Conservation (phyloP, 177 flowering plant genomes). For the Tripterygium wilfordii region DNA sequence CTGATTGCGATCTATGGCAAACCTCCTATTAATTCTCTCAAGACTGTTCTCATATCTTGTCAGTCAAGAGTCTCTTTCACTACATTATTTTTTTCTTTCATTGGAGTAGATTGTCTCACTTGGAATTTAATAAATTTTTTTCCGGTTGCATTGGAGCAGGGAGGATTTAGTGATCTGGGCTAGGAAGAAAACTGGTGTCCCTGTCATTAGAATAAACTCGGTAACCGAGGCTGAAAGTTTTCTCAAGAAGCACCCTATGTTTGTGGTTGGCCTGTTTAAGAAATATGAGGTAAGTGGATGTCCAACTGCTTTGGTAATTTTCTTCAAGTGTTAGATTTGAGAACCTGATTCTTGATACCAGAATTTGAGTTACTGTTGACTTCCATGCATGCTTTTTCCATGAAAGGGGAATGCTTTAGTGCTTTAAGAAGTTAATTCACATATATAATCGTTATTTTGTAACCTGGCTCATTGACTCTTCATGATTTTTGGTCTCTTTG, state of each 20-base stretch:
- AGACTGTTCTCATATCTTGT: too few relatives aligned
- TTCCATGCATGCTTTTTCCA: too few relatives aligned
- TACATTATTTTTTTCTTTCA: too few relatives aligned
- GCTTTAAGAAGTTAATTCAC: too few relatives aligned
- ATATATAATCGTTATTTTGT: too few relatives aligned
- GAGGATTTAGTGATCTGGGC: constrained; percentile 85
- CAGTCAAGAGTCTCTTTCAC: too few relatives aligned
- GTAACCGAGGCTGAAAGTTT: constrained; percentile 55
- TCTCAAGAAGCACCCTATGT: constrained; percentile 43
- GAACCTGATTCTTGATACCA: constrained; percentile 1
- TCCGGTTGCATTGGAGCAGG: too few relatives aligned
- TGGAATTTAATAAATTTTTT: too few relatives aligned
- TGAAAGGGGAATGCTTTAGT: too few relatives aligned
- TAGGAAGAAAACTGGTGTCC: constrained; percentile 77
- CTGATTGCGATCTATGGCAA: too few relatives aligned
- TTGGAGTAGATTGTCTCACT: too few relatives aligned
- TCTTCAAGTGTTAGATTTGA: not conserved
- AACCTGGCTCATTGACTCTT: not conserved
- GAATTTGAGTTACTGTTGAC: not conserved
- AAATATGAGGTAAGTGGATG: constrained; percentile 60
- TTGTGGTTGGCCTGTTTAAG: constrained; percentile 64
- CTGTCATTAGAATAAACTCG: constrained; percentile 58
- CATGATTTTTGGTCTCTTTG: not conserved
- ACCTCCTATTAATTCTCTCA: too few relatives aligned
- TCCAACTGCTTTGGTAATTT: not conserved